Evolutionary conservation across 768 basidiomycete species (phyloP).

Genomic region (Bullera alba): DNA sequence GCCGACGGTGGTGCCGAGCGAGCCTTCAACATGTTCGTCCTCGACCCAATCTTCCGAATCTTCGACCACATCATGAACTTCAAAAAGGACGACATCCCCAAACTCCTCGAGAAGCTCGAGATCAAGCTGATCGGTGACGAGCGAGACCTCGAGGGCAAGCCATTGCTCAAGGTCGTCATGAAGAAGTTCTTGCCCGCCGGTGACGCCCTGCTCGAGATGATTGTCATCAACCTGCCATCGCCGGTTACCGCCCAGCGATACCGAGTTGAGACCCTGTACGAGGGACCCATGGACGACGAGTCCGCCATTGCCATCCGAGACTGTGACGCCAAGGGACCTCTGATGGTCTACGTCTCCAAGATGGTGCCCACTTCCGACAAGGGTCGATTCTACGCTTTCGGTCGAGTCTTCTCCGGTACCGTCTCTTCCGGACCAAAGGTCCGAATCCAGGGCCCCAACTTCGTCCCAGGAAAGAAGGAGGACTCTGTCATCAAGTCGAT

Average conservation of each 20-base stretch:
- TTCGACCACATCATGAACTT: constrained; percentile 99
- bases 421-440: constrained; percentile 95
- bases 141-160: constrained; percentile 89
- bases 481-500: constrained; percentile 96
- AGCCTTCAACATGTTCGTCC: constrained; percentile 94
- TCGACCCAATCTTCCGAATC: constrained; percentile 97
- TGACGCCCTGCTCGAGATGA: constrained; percentile 98
- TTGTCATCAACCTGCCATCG: constrained; percentile 97
- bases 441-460: constrained; percentile 99
- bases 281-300: constrained; percentile 99
- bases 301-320: constrained; percentile 97
- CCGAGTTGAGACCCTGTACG: constrained; percentile 98
- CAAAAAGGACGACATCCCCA: constrained; percentile 79
- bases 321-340: constrained; percentile 91
- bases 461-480: constrained; percentile 95
- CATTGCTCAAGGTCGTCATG: constrained; percentile 95
- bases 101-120: constrained; percentile 94
- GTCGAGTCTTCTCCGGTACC: constrained; percentile 99
- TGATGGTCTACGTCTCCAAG: constrained; percentile 98
- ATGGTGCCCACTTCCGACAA: constrained; percentile 99
- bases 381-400: constrained; percentile 99
- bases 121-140: constrained; percentile 80
- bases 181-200: constrained; percentile 99
- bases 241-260: constrained; percentile 95
- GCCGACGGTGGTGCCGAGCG: constrained; percentile 81